These are phyloP conservation scores for Leishmania mexicana DNA, from an alignment of 208 protist genomes.

Conservation along the genomic window DNA sequence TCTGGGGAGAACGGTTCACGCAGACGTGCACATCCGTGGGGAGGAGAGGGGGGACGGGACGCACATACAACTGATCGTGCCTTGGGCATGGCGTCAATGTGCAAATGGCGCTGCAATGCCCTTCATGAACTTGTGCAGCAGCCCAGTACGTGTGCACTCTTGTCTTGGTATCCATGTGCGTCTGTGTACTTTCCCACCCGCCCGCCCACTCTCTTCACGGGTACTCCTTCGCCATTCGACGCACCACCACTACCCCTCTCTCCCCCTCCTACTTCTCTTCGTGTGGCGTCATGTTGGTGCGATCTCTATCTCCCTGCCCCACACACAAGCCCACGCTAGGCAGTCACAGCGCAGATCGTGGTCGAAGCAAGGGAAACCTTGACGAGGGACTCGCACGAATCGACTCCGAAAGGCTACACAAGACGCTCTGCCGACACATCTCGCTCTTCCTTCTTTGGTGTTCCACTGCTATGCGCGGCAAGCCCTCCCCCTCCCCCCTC, in stretches of 20 bases:
- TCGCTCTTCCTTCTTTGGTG: not conserved
- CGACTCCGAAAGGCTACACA: not conserved
- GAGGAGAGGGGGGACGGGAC: not conserved
- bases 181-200: not conserved
- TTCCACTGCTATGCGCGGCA: no score
- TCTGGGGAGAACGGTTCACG: not conserved
- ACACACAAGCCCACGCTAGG: not conserved
- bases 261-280: not conserved
- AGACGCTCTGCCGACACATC: not conserved
- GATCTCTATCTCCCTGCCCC: not conserved
- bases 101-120: not conserved
- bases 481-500: no score
- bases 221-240: not conserved
- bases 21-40: not conserved
- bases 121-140: not conserved
- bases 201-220: not conserved
- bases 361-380: not conserved
- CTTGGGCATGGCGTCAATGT: not conserved
- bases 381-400: not conserved
- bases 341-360: not conserved
- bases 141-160: not conserved
- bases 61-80: not conserved
- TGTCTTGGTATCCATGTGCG: not conserved
- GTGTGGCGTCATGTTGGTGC: not conserved
- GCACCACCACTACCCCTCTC: not conserved